These are phyloP conservation scores for Paramecium sexaurelia DNA, from an alignment of 73 alveolate species.

Conservation along the genomic window DNA sequence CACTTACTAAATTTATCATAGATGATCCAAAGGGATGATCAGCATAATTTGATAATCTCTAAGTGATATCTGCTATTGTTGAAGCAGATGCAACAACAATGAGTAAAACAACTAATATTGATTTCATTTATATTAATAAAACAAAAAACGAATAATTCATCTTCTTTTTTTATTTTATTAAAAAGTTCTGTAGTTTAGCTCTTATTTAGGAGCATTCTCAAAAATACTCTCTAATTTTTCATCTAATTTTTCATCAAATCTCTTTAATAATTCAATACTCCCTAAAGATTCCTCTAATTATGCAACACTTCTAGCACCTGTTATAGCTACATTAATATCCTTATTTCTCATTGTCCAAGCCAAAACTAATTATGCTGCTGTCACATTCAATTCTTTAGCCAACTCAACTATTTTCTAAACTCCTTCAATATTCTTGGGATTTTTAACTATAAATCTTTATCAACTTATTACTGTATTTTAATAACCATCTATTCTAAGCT, in stretches of 20 bases:
- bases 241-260: constrained; percentile 77
- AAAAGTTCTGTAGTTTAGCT: constrained; percentile 60
- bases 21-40: constrained; percentile 21
- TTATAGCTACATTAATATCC: constrained; percentile 79
- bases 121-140: constrained; percentile 1
- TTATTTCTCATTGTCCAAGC: constrained; percentile 86
- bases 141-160: neutral
- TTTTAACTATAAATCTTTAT: neutral
- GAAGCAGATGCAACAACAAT: neutral
- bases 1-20: constrained; percentile 31
- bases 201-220: constrained; percentile 74
- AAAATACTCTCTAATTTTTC: constrained; percentile 73
- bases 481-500: constrained; percentile 39
- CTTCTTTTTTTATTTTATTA: neutral
- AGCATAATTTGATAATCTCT: neutral
- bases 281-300: constrained; percentile 80
- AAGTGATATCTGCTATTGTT: neutral
- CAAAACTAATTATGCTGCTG: constrained; percentile 79
- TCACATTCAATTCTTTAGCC: constrained; percentile 73
- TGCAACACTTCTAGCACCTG: constrained; percentile 77
- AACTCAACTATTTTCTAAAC: constrained; percentile 57
- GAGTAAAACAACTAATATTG: neutral
- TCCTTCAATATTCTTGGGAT: constrained; percentile 26
- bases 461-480: neutral
- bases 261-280: constrained; percentile 74